A percentile compares a stretch with the other conserved stretches of the same genome.
These are phyloP conservation scores for Schizochytrium sp. DNA, from an alignment of 108 stramenopile species.

Conservation along the genomic window DNA sequence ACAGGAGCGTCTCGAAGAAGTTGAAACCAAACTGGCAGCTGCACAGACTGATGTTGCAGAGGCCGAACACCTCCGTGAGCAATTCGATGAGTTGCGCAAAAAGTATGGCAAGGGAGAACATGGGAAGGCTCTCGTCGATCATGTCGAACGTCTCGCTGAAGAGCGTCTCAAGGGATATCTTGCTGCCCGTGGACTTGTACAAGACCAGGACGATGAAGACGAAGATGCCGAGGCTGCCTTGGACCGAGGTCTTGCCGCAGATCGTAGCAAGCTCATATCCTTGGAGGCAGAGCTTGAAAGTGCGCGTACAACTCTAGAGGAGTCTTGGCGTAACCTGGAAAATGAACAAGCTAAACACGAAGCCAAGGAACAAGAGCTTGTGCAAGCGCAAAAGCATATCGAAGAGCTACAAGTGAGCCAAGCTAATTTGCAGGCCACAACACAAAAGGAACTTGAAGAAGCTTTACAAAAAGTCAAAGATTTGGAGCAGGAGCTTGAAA, in stretches of 20 bases:
- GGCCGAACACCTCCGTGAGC: too few relatives aligned
- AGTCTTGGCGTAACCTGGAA: not conserved
- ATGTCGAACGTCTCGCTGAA: not conserved
- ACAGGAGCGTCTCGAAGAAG: too few relatives aligned
- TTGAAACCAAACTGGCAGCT: too few relatives aligned
- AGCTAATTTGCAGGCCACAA: too few relatives aligned
- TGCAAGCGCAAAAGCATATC: not conserved
- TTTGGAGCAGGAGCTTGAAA: not conserved
- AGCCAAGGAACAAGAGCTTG: not conserved
- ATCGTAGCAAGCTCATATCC: not conserved
- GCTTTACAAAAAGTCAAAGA: not conserved
- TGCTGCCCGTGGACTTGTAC: not conserved
- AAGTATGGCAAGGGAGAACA: slow-evolving; percentile 7
- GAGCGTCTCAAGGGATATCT: slow-evolving; percentile 22
- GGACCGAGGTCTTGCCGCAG: not conserved
- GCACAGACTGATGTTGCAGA: too few relatives aligned
- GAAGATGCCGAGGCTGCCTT: not conserved
- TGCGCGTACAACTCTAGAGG: not conserved
- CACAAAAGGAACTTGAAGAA: too few relatives aligned
- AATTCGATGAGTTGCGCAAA: too few relatives aligned
- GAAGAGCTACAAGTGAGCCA: too few relatives aligned
- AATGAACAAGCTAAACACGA: not conserved
- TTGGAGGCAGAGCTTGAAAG: not conserved
- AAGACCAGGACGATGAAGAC: not conserved
- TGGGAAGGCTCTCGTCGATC: not conserved